Percentiles rank a stretch among this genome's conserved stretches.
These are phyloP conservation scores for Paraconiothyrium brasiliense DNA, from an alignment of 2,329 filamentous ascomycete genomes.

Conservation along the genomic window DNA sequence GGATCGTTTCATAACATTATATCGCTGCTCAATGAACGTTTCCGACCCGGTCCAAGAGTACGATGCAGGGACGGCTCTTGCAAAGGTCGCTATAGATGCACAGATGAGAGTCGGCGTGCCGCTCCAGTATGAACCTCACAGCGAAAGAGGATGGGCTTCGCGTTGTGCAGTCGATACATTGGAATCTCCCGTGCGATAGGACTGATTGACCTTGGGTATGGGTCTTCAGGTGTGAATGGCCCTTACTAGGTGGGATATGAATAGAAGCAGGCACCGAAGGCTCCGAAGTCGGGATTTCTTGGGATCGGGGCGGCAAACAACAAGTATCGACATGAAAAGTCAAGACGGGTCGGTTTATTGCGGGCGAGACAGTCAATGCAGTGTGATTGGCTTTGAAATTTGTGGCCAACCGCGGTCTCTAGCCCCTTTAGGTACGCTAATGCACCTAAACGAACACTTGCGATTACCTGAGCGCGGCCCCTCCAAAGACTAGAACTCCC, in stretches of 20 bases:
- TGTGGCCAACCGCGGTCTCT: not conserved
- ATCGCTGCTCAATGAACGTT: too few species aligned
- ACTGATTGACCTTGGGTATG: too few species aligned
- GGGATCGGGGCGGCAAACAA: not conserved
- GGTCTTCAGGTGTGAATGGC: not conserved
- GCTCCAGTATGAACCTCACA: too few species aligned
- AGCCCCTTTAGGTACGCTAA: constrained; percentile 1
- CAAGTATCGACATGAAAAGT: not conserved
- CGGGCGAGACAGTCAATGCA: not conserved
- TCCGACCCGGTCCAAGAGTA: too few species aligned
- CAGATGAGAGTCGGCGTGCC: too few species aligned
- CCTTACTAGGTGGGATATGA: not conserved
- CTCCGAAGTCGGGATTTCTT: not conserved
- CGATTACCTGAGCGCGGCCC: not conserved
- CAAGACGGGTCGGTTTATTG: not conserved
- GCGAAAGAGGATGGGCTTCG: too few species aligned
- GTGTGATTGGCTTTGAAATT: not conserved
- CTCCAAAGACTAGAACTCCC: not conserved
- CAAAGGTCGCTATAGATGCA: too few species aligned
- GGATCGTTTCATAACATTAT: too few species aligned
- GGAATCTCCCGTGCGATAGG: too few species aligned
- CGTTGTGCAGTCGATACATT: too few species aligned
- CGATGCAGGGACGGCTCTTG: too few species aligned
- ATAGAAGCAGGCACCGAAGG: not conserved
- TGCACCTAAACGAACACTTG: not conserved